Base-by-base conservation (phyloP, 768 basidiomycete genomes). In the Podaxis carcinomalis region DNA sequence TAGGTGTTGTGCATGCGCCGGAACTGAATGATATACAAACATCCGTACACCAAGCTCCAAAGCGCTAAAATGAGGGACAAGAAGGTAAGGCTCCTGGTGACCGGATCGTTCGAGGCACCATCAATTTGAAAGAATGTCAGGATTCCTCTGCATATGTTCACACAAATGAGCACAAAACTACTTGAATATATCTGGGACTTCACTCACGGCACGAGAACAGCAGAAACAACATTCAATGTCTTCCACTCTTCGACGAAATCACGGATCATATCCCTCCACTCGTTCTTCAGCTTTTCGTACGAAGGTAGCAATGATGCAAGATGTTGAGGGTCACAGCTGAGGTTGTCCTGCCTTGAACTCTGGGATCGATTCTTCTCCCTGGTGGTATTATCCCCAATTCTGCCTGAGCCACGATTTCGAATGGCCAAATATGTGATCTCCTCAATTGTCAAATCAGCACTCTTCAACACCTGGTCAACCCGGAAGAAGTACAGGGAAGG, bases 21-120 rank as follows among this genome's bases (percentile, higher is more conserved):
- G 49, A 62, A 62, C 21, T 50, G 61, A 5, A 62, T 51, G 37
- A 62, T 21, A 46, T 51, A 62, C 11, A 62, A 19, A 28, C 56
- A 57, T 5, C 61, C 61, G 42, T 62, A 57, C 2, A 62, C 19
- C 14, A 62, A 50, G 19, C 61, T 62, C 35, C 32, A 25, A 3
- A 62, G 25, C 5, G 61, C 61, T 11, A 37, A 7, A 21, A 50
- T 19, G 11, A 57, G 56, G 6, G 56, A 47, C 56, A 46, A 57
- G 28, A 49, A 50, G n/a, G 56, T 21, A 23, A 57, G 56, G 36
- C 36, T 36, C 21, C 56, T 44, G 10, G 56, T 57, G 32, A 50
- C 36, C 19, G 56, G 56, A 25, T 57, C 56, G 28, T 49, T 25
- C 3, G 56, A 14, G 21, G 56, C 56, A 16, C 56, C n/a, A 37